Base-by-base conservation (phyloP, 495 filamentous ascomycete species). In the Tetracladium setigerum region DNA sequence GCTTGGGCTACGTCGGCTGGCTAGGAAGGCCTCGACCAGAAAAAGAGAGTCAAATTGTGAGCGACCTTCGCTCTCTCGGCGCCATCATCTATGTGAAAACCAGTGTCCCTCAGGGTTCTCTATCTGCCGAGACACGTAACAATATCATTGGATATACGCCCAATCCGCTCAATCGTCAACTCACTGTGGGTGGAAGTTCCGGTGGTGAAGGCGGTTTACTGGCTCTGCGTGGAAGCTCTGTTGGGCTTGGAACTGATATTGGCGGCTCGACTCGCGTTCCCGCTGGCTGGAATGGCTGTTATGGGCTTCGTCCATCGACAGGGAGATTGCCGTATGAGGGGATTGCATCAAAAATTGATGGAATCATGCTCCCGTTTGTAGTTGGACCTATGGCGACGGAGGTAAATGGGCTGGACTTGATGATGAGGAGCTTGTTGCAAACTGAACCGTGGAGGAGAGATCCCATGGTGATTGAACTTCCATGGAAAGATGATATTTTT, bases 391-490 rank as follows among this genome's bases (percentile, higher is more conserved):
- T 77, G 50, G 62, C 74, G 1, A 65, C 68, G 1, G 72, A 68
- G 4, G 67, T 70, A 2, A 61, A 62, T 4, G 71, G 72, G 7
- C 46, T 85, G 41, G 66, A 62, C 30, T 56, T 84, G 7, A 47
- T 82, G 13, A 68, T 82, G 18, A 76, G 80, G 55, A 56, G 68
- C 0, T 53, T 85, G 5, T 58, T 86, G 15, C 62, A 53, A 14
- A 68, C 72, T 42, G 46, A 78, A 46, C 82, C 82, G 10, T 86
- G 82, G 82, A 62, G 77, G 7, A 67, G 77, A 55, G 82, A 86
- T 62, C 82, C 82, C 0, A 60, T 80, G 14, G 76, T 73, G 1
- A 49, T 72, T 35, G 74, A 82, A 46, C 48, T 86, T 4, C 82
- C 82, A 6, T 86, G 81, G 82, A 67, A 81, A 9, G 43, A 54